A percentile compares a stretch with the other conserved stretches of the same genome.
Conservation (phyloP, 2,329 filamentous ascomycete species). For the Aspergillus persii region DNA sequence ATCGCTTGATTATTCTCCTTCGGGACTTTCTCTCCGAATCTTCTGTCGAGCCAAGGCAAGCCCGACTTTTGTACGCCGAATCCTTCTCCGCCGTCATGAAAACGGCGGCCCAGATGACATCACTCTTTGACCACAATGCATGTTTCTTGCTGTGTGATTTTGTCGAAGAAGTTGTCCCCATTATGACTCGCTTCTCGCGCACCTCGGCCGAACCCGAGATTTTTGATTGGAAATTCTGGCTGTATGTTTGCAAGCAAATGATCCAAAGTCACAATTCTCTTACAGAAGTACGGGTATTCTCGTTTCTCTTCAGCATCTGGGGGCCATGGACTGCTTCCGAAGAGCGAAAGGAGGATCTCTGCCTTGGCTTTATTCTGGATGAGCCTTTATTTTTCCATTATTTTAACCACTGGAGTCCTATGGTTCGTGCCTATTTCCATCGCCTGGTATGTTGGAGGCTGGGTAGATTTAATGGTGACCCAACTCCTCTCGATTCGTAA, state of each 20-base stretch:
- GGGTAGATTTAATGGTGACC: constrained; percentile 69
- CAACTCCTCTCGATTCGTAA: constrained; percentile 65
- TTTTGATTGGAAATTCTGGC: constrained; percentile 73
- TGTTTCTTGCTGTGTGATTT: constrained; percentile 93
- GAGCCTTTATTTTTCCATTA: constrained; percentile 73
- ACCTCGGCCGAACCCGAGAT: constrained; percentile 39
- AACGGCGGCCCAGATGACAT: constrained; percentile 70
- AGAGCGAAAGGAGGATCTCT: constrained; percentile 66
- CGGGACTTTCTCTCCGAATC: constrained; percentile 72
- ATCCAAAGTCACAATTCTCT: constrained; percentile 82
- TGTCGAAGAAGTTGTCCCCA: constrained; percentile 73
- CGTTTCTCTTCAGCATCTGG: constrained; percentile 80
- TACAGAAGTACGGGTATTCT: constrained; percentile 80
- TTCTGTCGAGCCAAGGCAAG: constrained; percentile 51
- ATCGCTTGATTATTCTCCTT: constrained; percentile 76
- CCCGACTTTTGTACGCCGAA: constrained; percentile 71
- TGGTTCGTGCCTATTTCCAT: constrained; percentile 92
- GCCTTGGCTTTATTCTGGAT: constrained; percentile 71
- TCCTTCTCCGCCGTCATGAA: constrained; percentile 72
- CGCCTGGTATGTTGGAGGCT: constrained; percentile 86
- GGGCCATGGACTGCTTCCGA: constrained; percentile 65
- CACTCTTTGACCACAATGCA: constrained; percentile 75
- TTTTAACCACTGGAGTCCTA: constrained; percentile 93
- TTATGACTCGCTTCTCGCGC: constrained; percentile 61
- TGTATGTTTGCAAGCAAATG: constrained; percentile 75